Evolutionary conservation across 2,329 filamentous ascomycete species (phyloP), one percentile per base, ranked within the genome.

Genomic region (Arthrobotrys iridis): DNA sequence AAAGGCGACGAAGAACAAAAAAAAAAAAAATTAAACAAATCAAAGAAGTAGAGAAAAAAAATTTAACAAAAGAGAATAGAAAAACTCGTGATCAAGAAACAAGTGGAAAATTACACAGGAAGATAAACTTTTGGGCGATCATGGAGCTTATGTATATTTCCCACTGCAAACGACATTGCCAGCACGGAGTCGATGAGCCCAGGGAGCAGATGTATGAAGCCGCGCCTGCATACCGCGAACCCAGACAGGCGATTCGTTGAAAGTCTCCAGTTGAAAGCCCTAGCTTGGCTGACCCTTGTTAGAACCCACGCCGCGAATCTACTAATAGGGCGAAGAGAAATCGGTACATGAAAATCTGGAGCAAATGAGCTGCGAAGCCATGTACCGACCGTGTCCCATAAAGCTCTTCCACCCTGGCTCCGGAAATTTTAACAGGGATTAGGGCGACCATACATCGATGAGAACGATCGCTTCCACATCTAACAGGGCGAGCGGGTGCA

Each of bases 191-290:
- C 20, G 18, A 33, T 48, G 26, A 40, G 58, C 7, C 24, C 63
- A 68, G 71, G 63, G 63, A 68, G 20, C 5, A 43, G 6, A 63
- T 64, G 63, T 68, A 75, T 66, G 63, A 68, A 68, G 71, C 71
- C 71, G 63, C 71, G 71, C 63, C 63, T 75, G 71, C 71, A 75
- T 68, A 57, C 30, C 63, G 48, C 48, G 57, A 74, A 52, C 57
- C 40, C 26, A 28, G 63, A 58, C 46, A 63, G 68, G 40, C 71
- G 71, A 75, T 75, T 75, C 71, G 71, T 68, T 43, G 33, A 24
- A 63, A 41, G 52, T 28, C 15, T 30, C 13, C 20, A 22, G 28
- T 30, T 62, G 46, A 58, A 45, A 35, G 40, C 28, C 57, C 43
- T 68, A 59, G 63, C 46, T 58, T 33, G 4, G 45, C 26, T 18